These are phyloP conservation scores for Fusarium tanahbumbuense DNA, from an alignment of 2,329 filamentous ascomycete genomes.

Conservation along the genomic window DNA sequence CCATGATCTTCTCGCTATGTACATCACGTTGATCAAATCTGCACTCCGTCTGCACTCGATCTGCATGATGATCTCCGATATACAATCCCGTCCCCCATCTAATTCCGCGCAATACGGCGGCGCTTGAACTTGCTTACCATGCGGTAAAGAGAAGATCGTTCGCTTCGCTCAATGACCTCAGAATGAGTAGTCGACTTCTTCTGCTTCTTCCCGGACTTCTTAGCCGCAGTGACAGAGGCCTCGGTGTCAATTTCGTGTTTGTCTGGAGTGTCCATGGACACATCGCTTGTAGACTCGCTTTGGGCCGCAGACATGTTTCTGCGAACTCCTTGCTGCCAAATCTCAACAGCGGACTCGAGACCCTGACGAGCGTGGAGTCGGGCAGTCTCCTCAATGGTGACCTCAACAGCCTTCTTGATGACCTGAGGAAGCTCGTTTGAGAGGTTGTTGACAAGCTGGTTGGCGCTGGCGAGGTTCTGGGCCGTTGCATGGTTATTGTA, in stretches of 20 bases:
- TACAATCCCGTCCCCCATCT: not conserved
- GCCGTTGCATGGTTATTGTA: conserved; percentile 32
- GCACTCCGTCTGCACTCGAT: not conserved
- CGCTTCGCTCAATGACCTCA: conserved; percentile 1
- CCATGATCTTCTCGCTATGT: not conserved
- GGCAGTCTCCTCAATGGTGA: conserved; percentile 38
- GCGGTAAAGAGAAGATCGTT: conserved; percentile 22
- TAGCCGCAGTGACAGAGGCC: too few species aligned
- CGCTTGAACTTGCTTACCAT: conserved; percentile 32
- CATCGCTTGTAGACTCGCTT: not conserved
- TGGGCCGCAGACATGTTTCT: not conserved
- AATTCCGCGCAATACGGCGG: conserved; percentile 9
- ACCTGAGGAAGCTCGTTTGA: conserved; percentile 44
- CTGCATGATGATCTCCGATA: not conserved
- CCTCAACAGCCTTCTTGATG: conserved; percentile 44
- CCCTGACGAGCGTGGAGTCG: conserved; percentile 30
- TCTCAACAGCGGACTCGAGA: not conserved
- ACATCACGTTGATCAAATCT: conserved; percentile 6
- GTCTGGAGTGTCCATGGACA: not conserved
- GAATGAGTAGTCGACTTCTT: conserved; percentile 1
- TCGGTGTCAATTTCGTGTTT: conserved; percentile 26
- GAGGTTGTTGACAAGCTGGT: conserved; percentile 41
- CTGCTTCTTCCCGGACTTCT: not conserved
- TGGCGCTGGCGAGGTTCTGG: conserved; percentile 40
- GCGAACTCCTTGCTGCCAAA: conserved; percentile 1